Evolutionary conservation across 2,329 filamentous ascomycete species (phyloP).

Genomic region (Fusarium agapanthi): DNA sequence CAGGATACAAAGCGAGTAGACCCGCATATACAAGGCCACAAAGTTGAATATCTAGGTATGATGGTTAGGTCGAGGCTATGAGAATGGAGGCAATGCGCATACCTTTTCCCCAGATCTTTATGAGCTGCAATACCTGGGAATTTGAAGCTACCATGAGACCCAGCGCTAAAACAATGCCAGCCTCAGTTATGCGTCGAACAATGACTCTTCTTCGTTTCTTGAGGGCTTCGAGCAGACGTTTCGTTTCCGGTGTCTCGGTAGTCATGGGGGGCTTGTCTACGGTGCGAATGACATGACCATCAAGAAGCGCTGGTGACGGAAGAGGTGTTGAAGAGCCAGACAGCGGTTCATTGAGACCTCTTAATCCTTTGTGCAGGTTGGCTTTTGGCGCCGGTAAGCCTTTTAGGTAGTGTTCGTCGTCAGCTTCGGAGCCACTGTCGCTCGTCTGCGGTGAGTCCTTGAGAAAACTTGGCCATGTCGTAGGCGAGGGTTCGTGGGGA

Average conservation of each 20-base stretch:
- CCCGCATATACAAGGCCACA: constrained; percentile 48
- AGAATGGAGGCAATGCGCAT: constrained; percentile 17
- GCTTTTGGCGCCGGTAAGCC: constrained; percentile 82
- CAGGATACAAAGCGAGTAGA: constrained; percentile 65
- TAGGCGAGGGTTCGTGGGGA: constrained; percentile 36
- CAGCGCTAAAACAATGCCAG: constrained; percentile 59
- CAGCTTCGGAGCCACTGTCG: constrained; percentile 93
- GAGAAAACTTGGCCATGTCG: constrained; percentile 46
- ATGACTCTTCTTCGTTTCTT: constrained; percentile 61
- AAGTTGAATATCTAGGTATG: constrained; percentile 54
- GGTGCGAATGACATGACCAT: constrained; percentile 50
- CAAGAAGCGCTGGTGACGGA: constrained; percentile 57
- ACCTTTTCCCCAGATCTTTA: constrained; percentile 62
- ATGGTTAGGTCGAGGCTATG: neutral
- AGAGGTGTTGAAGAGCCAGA: constrained; percentile 66
- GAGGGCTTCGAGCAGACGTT: constrained; percentile 37
- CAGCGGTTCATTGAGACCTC: constrained; percentile 64
- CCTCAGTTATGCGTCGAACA: constrained; percentile 62
- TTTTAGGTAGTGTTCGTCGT: constrained; percentile 90
- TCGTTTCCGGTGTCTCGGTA: constrained; percentile 27
- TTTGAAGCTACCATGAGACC: constrained; percentile 60
- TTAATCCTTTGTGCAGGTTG: constrained; percentile 79
- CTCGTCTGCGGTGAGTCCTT: constrained; percentile 71
- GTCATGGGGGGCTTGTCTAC: constrained; percentile 29
- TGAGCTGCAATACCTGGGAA: constrained; percentile 54